A percentile compares a stretch with the other conserved stretches of the same genome.
Evolutionary conservation across 306 rosid species (phyloP).

Genomic region (Sicyos baderoa): DNA sequence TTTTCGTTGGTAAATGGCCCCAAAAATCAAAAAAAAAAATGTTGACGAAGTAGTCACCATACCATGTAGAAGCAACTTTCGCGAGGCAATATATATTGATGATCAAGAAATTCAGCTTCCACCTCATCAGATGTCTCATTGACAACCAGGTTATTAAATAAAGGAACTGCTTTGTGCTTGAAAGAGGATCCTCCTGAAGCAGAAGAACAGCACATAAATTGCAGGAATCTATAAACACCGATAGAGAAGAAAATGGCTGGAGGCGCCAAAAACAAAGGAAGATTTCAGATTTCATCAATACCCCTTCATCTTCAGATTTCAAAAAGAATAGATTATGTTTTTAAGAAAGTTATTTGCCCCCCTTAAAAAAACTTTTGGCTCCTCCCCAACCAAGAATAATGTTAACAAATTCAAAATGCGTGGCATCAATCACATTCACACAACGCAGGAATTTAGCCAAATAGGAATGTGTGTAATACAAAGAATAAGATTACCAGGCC

Average conservation of each 20-base stretch:
- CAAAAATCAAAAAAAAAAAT: background rate
- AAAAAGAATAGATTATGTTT: background rate
- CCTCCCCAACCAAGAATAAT: background rate
- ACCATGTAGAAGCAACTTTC: constrained; percentile 87
- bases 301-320: background rate
- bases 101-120: constrained; percentile 55
- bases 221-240: background rate
- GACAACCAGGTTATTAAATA: constrained; percentile 57
- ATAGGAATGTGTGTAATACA: background rate
- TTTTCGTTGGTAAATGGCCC: background rate
- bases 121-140: constrained; percentile 60
- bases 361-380: background rate
- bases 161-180: constrained; percentile 33
- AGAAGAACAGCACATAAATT: constrained; percentile 17
- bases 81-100: constrained; percentile 49
- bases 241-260: background rate
- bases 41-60: constrained; percentile 21
- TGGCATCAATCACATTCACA: background rate
- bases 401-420: background rate
- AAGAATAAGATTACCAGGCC: background rate
- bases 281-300: background rate
- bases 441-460: background rate
- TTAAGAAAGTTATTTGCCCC: background rate
- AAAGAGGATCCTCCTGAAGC: constrained; percentile 42
- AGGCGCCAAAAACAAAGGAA: background rate